Conservation (phyloP, 2,329 filamentous ascomycete species). For the Pyrenochaeta sp. region DNA sequence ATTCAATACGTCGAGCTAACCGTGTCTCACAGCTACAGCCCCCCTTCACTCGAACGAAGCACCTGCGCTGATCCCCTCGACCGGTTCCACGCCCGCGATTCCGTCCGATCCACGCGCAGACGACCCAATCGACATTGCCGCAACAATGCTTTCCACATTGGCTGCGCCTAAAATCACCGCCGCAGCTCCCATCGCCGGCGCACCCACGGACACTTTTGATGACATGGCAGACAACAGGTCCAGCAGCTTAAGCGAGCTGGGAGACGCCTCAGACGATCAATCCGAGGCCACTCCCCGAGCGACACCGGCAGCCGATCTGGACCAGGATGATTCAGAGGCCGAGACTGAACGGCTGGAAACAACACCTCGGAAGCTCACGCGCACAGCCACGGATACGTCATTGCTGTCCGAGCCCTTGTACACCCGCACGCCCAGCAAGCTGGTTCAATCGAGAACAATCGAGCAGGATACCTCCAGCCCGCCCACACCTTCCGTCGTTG, state of each 20-base stretch:
- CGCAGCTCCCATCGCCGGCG: conserved; percentile 18
- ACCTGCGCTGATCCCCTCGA: conserved; percentile 29
- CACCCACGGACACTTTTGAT: conserved; percentile 28
- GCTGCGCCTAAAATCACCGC: conserved; percentile 26
- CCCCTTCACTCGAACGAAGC: conserved; percentile 18
- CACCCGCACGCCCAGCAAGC: conserved; percentile 48
- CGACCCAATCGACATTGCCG: conserved; percentile 20
- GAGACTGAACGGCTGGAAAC: conserved; percentile 93
- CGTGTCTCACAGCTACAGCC: too few species aligned
- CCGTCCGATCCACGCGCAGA: too few species aligned
- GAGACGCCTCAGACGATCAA: conserved; percentile 73
- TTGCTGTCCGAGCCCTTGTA: conserved; percentile 42
- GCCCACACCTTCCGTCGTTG: conserved; percentile 31
- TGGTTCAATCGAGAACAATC: conserved; percentile 41
- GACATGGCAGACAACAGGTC: conserved; percentile 70
- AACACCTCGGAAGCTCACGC: conserved; percentile 73
- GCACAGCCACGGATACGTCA: conserved; percentile 43
- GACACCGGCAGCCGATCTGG: conserved; percentile 31
- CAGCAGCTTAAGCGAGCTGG: conserved; percentile 92
- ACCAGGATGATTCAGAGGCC: conserved; percentile 79
- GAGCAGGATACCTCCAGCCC: conserved; percentile 40
- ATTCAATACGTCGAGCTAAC: too few species aligned
- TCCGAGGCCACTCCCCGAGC: conserved; percentile 44
- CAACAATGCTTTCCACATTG: conserved; percentile 35
- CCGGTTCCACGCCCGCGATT: conserved; percentile 60